These are phyloP conservation scores for Pochonia chlamydosporia DNA, from an alignment of 2,329 filamentous ascomycete genomes.

Conservation along the genomic window DNA sequence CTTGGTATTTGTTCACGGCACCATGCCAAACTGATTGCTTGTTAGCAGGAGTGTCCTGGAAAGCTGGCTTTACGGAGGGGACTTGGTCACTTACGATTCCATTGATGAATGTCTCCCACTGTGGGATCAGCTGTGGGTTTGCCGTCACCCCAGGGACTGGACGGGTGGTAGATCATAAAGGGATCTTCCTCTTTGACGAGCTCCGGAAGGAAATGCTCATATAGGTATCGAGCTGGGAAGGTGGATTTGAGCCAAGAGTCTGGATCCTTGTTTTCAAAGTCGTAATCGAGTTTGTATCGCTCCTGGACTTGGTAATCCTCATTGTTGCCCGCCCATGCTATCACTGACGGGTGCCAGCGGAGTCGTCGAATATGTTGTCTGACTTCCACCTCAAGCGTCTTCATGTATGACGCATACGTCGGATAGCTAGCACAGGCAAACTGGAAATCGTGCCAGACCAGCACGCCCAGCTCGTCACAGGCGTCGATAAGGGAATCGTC, in stretches of 20 bases:
- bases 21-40: conserved; percentile 57
- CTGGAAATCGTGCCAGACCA: conserved; percentile 71
- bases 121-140: conserved; percentile 57
- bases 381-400: conserved; percentile 55
- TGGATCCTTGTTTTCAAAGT: conserved; percentile 66
- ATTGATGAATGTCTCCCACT: conserved; percentile 75
- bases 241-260: conserved; percentile 70
- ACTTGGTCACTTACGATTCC: conserved; percentile 34
- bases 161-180: conserved; percentile 64
- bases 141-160: conserved; percentile 63
- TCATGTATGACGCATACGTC: conserved; percentile 50
- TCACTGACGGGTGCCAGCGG: conserved; percentile 58
- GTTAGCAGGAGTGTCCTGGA: neutral
- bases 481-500: conserved; percentile 58
- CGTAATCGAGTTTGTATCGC: conserved; percentile 60
- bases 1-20: conserved; percentile 68
- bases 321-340: conserved; percentile 78
- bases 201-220: conserved; percentile 68
- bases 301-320: conserved; percentile 77
- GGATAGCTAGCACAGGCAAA: conserved; percentile 65
- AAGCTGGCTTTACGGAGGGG: neutral
- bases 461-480: conserved; percentile 61
- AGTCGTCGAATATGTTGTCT: conserved; percentile 55
- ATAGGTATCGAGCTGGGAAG: conserved; percentile 75
- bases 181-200: conserved; percentile 57